Conservation (phyloP, 2,329 filamentous ascomycete species). For the Calycina herbarum region DNA sequence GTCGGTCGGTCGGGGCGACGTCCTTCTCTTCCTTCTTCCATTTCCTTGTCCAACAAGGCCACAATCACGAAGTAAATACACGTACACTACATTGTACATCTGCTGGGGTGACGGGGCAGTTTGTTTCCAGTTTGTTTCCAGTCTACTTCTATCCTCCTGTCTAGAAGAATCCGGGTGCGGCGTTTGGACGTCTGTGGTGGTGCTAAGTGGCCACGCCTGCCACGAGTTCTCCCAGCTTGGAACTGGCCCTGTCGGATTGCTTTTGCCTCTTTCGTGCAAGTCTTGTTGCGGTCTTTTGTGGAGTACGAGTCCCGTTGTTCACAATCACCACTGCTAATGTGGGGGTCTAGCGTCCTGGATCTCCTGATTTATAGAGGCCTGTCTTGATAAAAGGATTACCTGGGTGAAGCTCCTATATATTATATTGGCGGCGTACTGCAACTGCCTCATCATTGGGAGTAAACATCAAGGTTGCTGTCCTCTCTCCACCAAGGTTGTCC, state of each 20-base stretch:
- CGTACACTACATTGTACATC: not conserved
- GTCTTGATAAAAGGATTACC: not conserved
- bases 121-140: not conserved
- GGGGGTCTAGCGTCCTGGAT: constrained; percentile 5
- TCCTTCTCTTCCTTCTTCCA: not conserved
- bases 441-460: not conserved
- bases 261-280: constrained; percentile 6
- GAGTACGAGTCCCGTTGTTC: constrained; percentile 4
- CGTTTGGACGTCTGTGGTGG: not conserved
- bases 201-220: constrained; percentile 1
- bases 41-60: not conserved
- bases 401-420: not conserved
- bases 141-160: not conserved
- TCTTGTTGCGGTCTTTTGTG: not conserved
- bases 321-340: constrained; percentile 7
- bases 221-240: not conserved
- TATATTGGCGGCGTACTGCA: not conserved
- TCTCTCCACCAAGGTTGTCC: not conserved
- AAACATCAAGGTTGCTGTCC: not conserved
- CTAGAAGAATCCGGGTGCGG: not conserved
- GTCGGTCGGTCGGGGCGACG: not conserved
- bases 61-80: not conserved
- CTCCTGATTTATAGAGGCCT: constrained; percentile 2
- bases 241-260: constrained; percentile 6
- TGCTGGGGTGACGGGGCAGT: not conserved